Evolutionary conservation across 495 filamentous ascomycete genomes (phyloP).

Genomic region (Penicilliopsis zonata): DNA sequence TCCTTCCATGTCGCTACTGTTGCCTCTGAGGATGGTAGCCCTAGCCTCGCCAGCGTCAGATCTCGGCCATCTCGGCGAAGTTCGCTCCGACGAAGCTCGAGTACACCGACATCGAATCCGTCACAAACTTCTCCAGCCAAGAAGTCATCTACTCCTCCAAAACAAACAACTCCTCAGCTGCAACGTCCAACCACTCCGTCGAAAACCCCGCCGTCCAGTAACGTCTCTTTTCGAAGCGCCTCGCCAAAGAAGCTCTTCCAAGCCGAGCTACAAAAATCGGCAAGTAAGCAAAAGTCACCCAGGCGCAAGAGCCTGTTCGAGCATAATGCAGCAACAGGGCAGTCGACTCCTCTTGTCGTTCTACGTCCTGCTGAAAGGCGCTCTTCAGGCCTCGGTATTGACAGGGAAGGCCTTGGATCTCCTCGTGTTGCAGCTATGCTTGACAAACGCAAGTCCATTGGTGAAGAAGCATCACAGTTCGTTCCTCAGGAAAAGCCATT

Average conservation of each 20-base stretch:
- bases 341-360: slow-evolving; percentile 50
- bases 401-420: slow-evolving; percentile 65
- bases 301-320: slow-evolving; percentile 42
- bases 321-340: slow-evolving; percentile 41
- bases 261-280: slow-evolving; percentile 31
- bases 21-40: slow-evolving; percentile 48
- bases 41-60: slow-evolving; percentile 41
- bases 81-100: slow-evolving; percentile 23
- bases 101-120: slow-evolving; percentile 29
- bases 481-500: slow-evolving; percentile 32
- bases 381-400: slow-evolving; percentile 64
- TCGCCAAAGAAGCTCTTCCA: slow-evolving; percentile 45
- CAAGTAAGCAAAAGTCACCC: slow-evolving; percentile 21
- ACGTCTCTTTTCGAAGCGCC: slow-evolving; percentile 30
- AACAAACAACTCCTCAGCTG: slow-evolving; percentile 38
- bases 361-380: slow-evolving; percentile 52
- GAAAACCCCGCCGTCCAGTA: slow-evolving; percentile 39
- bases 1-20: slow-evolving; percentile 27
- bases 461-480: slow-evolving; percentile 52
- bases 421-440: slow-evolving; percentile 63
- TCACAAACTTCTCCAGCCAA: slow-evolving; percentile 25
- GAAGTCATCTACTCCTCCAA: slow-evolving; percentile 36
- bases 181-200: slow-evolving; percentile 37
- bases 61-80: slow-evolving; percentile 43
- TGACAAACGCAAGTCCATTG: slow-evolving; percentile 60